Percentiles rank a stretch among this genome's conserved stretches.
phyloP scores from a whole-genome alignment of 352 stramenopile genomes.

The Pythium aristosporum region DNA sequence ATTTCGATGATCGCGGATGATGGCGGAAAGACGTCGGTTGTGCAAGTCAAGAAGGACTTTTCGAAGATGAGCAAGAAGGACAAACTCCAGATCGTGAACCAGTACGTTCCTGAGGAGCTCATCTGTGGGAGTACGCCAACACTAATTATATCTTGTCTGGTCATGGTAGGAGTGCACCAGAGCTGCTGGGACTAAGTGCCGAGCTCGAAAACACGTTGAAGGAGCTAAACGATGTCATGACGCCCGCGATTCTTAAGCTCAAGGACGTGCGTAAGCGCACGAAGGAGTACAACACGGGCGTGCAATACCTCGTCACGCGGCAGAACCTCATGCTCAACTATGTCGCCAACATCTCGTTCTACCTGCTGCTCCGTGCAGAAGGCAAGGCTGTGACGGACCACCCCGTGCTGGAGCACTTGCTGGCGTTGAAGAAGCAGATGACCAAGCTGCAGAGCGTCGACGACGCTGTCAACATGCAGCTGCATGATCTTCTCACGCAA shows the following conservation, averaged over 20 bases:
- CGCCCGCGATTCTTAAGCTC: slow-evolving; percentile 72
- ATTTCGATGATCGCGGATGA: slow-evolving; percentile 68
- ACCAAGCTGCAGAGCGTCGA: slow-evolving; percentile 57
- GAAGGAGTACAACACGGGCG: slow-evolving; percentile 51
- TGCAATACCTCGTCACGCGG: slow-evolving; percentile 77
- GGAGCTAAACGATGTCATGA: slow-evolving; percentile 64
- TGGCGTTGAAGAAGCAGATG: slow-evolving; percentile 78
- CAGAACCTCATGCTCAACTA: slow-evolving; percentile 87
- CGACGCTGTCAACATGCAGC: slow-evolving; percentile 50
- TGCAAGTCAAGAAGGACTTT: slow-evolving; percentile 79
- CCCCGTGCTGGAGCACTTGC: slow-evolving; percentile 73
- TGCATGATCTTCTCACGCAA: slow-evolving; percentile 68
- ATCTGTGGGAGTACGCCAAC: background rate
- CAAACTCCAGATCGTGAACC: slow-evolving; percentile 85
- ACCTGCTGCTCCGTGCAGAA: slow-evolving; percentile 75
- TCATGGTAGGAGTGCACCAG: slow-evolving; percentile 47
- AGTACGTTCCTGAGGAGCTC: slow-evolving; percentile 40
- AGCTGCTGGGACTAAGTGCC: slow-evolving; percentile 66
- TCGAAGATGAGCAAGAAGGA: slow-evolving; percentile 87
- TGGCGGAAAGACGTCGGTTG: slow-evolving; percentile 44
- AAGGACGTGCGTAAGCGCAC: slow-evolving; percentile 58
- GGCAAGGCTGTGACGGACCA: slow-evolving; percentile 80
- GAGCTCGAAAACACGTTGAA: slow-evolving; percentile 71
- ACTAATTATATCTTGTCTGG: background rate
- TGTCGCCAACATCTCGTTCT: slow-evolving; percentile 85